phyloP scores from a whole-genome alignment of 2,329 filamentous ascomycete genomes.

The Alternaria brassicicola region DNA sequence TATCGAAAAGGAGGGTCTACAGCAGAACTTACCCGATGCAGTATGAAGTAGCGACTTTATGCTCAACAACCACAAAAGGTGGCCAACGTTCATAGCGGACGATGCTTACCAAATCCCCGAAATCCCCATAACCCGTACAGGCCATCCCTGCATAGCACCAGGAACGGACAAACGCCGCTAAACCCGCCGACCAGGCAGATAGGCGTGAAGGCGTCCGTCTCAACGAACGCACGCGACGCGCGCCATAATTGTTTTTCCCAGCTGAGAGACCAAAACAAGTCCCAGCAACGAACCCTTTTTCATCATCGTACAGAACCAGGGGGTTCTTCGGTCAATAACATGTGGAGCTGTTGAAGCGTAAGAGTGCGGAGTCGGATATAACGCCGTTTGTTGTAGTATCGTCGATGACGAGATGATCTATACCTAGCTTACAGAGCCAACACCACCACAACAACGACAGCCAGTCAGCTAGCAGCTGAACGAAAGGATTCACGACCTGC shows the following conservation, averaged over 20 bases:
- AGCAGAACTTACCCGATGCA: background rate
- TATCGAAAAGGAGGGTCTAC: background rate
- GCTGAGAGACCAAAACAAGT: constrained; percentile 2
- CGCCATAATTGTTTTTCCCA: background rate
- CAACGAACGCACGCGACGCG: background rate
- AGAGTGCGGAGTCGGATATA: background rate
- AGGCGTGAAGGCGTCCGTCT: background rate
- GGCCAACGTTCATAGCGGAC: background rate
- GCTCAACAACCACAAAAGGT: background rate
- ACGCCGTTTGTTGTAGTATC: background rate
- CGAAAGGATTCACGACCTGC: background rate
- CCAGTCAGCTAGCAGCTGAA: background rate
- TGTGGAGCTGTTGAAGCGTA: background rate
- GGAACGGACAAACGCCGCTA: background rate
- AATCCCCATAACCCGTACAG: background rate
- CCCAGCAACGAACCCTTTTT: background rate
- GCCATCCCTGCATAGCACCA: background rate
- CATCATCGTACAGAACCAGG: background rate
- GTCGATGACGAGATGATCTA: constrained; percentile 1
- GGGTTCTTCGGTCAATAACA: background rate
- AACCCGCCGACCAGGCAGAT: background rate
- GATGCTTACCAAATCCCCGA: constrained; percentile 1
- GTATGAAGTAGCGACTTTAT: background rate
- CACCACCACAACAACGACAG: background rate
- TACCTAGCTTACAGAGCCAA: background rate